Conservation (phyloP, 2,329 filamentous ascomycete species). For the Grosmannia huntii region DNA sequence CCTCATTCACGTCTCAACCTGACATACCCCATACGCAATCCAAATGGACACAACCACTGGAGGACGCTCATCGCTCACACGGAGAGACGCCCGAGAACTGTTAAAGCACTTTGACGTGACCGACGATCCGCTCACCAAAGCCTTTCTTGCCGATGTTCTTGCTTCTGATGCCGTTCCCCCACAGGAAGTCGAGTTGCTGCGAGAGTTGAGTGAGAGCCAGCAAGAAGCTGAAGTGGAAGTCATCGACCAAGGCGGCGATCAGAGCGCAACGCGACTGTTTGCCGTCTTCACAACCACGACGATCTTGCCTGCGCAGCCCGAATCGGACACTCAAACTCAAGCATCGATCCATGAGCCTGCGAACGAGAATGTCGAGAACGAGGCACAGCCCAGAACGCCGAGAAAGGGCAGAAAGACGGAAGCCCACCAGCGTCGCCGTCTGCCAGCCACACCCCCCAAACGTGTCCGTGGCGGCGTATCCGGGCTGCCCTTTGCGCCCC, state of each 20-base stretch:
- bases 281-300: neutral
- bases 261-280: neutral
- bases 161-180: slow-evolving; percentile 5
- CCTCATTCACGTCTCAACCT: neutral
- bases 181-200: slow-evolving; percentile 5
- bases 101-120: slow-evolving; percentile 6
- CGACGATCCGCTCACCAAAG: slow-evolving; percentile 5
- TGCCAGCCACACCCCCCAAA: too few relatives aligned
- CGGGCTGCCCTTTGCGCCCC: slow-evolving; percentile 52
- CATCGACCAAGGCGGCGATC: neutral
- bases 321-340: too few relatives aligned
- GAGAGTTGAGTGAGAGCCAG: neutral
- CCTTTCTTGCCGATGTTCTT: slow-evolving; percentile 8
- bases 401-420: too few relatives aligned
- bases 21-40: too few relatives aligned
- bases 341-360: too few relatives aligned
- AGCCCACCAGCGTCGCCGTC: too few relatives aligned
- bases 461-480: slow-evolving; percentile 26
- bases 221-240: neutral
- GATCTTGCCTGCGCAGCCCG: neutral
- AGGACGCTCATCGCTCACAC: neutral
- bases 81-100: slow-evolving; percentile 4
- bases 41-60: too few relatives aligned
- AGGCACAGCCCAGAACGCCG: neutral
- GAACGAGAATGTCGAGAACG: too few relatives aligned